Evolutionary conservation across 768 basidiomycete genomes (phyloP).

Genomic region (Sistotremastrum niveocremeum): DNA sequence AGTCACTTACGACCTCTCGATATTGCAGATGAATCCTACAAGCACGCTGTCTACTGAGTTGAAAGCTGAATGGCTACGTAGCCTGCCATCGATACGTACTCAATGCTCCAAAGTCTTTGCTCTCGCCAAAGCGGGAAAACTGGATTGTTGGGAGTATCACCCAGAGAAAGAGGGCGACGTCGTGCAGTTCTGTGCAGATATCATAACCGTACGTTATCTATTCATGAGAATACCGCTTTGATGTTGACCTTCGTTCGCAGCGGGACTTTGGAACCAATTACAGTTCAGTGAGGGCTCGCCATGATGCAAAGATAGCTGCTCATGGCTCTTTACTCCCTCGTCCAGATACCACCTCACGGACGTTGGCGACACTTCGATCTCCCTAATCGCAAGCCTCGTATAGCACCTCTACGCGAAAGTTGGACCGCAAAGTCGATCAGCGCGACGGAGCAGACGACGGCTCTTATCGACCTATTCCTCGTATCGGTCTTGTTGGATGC

Average conservation of each 20-base stretch:
- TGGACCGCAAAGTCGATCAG: background rate
- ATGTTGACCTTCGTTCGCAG: constrained; percentile 22
- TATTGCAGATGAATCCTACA: too few species aligned
- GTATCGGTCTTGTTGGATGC: constrained; percentile 89
- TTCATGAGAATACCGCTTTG: background rate
- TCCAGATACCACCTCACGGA: constrained; percentile 74
- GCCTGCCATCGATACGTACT: constrained; percentile 81
- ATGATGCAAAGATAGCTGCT: background rate
- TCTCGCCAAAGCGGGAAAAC: constrained; percentile 58
- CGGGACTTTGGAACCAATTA: constrained; percentile 71
- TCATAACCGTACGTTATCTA: constrained; percentile 53
- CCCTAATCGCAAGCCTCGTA: constrained; percentile 34
- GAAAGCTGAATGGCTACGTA: constrained; percentile 61
- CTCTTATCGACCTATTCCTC: constrained; percentile 73
- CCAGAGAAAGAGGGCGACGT: constrained; percentile 60
- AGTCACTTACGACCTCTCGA: too few species aligned
- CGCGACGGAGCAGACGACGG: constrained; percentile 45
- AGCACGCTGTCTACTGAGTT: too few species aligned
- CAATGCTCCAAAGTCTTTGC: constrained; percentile 67
- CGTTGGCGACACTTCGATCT: constrained; percentile 83
- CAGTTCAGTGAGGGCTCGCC: constrained; percentile 31
- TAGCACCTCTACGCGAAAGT: constrained; percentile 32
- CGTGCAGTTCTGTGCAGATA: constrained; percentile 56
- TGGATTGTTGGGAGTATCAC: constrained; percentile 80
- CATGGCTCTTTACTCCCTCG: background rate